phyloP scores from a whole-genome alignment of 164 flowering plant species.

The Stephania cephalantha region DNA sequence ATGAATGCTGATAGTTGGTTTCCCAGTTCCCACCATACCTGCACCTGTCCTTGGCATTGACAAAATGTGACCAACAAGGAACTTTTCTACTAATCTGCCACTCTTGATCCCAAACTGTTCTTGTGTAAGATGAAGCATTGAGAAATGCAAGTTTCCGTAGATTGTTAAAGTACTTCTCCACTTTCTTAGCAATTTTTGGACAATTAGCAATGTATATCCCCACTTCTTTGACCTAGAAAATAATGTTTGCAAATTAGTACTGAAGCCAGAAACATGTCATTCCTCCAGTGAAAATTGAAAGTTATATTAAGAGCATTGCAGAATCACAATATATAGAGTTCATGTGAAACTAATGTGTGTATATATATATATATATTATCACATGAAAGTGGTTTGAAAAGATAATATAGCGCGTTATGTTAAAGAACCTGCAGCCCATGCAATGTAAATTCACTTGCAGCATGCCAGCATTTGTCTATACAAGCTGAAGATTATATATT shows the following conservation, averaged over 20 bases:
- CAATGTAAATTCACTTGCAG: neutral
- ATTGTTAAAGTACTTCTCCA: conserved; percentile 60
- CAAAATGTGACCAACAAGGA: conserved; percentile 97
- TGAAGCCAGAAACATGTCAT: neutral
- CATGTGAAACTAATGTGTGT: too few relatives aligned
- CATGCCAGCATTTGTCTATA: neutral
- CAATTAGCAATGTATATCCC: conserved; percentile 80
- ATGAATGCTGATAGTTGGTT: neutral
- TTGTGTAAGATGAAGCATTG: conserved; percentile 56
- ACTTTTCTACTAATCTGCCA: conserved; percentile 73
- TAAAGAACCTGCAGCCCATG: neutral
- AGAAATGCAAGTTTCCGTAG: conserved; percentile 71
- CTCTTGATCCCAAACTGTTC: conserved; percentile 54
- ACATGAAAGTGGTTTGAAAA: neutral
- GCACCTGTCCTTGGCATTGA: conserved; percentile 48
- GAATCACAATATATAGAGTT: too few relatives aligned
- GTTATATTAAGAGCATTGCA: neutral
- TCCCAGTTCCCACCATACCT: conserved; percentile 36
- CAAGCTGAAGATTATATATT: neutral
- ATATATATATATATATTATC: too few relatives aligned
- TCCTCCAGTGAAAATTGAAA: neutral
- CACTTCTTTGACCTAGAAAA: conserved; percentile 84
- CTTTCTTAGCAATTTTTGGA: conserved; percentile 50
- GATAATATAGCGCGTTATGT: neutral
- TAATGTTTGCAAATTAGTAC: neutral